Conservation (phyloP, 208 protist genomes). For the Wallacemonas sp. region DNA sequence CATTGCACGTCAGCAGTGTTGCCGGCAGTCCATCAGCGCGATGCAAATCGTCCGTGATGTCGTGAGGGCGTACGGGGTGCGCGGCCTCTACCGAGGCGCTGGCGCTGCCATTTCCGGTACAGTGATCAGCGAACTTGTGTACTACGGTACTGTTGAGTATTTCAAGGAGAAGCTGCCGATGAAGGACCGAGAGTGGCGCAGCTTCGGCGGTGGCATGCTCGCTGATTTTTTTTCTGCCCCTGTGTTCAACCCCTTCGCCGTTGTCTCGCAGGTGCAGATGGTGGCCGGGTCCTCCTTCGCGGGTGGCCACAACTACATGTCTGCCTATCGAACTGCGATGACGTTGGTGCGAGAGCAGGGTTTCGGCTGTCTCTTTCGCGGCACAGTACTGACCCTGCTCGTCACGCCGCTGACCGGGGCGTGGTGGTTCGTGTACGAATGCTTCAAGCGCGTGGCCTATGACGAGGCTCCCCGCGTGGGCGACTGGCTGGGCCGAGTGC, state of each 20-base stretch:
- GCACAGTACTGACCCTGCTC: slow-evolving; percentile 66
- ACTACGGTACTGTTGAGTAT: slow-evolving; percentile 76
- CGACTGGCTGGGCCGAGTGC: slow-evolving; percentile 7
- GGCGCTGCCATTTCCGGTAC: slow-evolving; percentile 59
- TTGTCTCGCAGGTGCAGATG: slow-evolving; percentile 86
- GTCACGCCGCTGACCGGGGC: slow-evolving; percentile 70
- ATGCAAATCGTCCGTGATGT: slow-evolving; percentile 44
- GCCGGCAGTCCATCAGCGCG: slow-evolving; percentile 35
- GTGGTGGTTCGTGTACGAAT: slow-evolving; percentile 85
- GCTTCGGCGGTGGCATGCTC: slow-evolving; percentile 64
- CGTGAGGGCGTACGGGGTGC: slow-evolving; percentile 34
- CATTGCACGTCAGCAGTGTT: slow-evolving; percentile 78
- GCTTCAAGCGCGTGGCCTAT: slow-evolving; percentile 63
- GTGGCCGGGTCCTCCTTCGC: slow-evolving; percentile 59
- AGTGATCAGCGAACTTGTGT: slow-evolving; percentile 74
- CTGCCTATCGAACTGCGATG: slow-evolving; percentile 48
- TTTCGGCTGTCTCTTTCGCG: slow-evolving; percentile 57
- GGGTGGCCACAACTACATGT: slow-evolving; percentile 75
- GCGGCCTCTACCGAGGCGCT: slow-evolving; percentile 66
- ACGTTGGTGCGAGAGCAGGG: slow-evolving; percentile 63
- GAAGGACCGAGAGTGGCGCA: slow-evolving; percentile 57
- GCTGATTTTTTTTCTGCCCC: slow-evolving; percentile 68
- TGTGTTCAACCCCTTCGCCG: slow-evolving; percentile 79
- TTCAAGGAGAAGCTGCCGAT: slow-evolving; percentile 71
- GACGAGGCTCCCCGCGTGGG: slow-evolving; percentile 25